phyloP scores from a whole-genome alignment of 306 rosid genomes.

The Pyrus betulifolia region DNA sequence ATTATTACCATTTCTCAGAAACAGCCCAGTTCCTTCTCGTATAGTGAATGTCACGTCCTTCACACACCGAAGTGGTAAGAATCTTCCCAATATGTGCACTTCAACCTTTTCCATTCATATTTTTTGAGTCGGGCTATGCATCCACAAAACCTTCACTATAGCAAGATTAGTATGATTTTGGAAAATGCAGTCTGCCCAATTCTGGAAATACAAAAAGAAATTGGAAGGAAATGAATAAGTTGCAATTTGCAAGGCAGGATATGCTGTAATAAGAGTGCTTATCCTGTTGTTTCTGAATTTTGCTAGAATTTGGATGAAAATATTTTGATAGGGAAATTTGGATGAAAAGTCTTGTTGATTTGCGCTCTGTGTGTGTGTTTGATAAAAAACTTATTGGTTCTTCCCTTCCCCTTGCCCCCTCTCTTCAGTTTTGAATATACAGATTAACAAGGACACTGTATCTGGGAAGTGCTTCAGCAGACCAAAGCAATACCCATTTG shows the following conservation, averaged over 20 bases:
- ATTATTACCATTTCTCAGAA: slow-evolving; percentile 62
- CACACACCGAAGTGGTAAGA: slow-evolving; percentile 72
- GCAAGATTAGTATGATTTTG: background rate
- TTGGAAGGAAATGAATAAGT: background rate
- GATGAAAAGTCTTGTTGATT: background rate
- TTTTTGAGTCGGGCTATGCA: background rate
- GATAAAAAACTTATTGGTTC: background rate
- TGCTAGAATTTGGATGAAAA: background rate
- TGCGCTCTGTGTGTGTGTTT: background rate
- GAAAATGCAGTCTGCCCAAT: background rate
- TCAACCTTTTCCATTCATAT: background rate
- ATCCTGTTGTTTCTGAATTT: background rate
- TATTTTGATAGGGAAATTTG: background rate
- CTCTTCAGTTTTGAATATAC: slow-evolving; percentile 44
- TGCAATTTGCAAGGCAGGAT: background rate
- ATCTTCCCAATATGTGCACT: background rate
- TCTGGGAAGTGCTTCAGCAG: slow-evolving; percentile 51
- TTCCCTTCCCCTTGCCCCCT: background rate
- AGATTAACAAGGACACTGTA: slow-evolving; percentile 58
- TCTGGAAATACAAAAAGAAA: background rate
- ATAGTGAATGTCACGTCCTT: slow-evolving; percentile 81
- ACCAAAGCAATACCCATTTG: slow-evolving; percentile 56
- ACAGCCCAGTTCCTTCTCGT: slow-evolving; percentile 64
- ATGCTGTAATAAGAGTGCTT: background rate
- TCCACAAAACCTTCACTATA: background rate